Conservation (phyloP, 2,329 filamentous ascomycete species). For the Keithomyces neogunnii region DNA sequence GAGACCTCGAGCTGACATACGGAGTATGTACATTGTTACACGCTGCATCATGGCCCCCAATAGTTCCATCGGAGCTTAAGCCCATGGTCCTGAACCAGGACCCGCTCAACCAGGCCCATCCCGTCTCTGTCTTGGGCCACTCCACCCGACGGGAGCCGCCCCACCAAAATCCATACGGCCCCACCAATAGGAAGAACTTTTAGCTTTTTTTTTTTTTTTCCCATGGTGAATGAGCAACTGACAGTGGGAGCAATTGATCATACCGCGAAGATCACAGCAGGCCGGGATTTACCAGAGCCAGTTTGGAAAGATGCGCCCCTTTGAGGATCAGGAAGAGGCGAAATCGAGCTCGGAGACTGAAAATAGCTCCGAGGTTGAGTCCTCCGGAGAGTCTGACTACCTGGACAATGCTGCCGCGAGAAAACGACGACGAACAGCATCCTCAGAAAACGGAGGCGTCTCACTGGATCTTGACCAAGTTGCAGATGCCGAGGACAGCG, state of each 20-base stretch:
- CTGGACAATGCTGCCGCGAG: constrained; percentile 36
- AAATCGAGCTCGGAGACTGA: background rate
- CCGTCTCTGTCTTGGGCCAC: too few species aligned
- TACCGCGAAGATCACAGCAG: background rate
- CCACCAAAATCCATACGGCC: background rate
- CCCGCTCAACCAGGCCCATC: too few species aligned
- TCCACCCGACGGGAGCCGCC: background rate
- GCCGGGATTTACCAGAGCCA: background rate
- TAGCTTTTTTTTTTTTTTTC: background rate
- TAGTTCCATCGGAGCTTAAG: too few species aligned
- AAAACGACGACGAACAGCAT: constrained; percentile 35
- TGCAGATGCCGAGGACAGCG: constrained; percentile 24
- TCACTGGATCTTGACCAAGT: constrained; percentile 12
- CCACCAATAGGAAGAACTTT: background rate
- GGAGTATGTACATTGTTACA: too few species aligned
- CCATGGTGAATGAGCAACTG: too few species aligned
- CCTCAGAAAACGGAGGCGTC: constrained; percentile 17
- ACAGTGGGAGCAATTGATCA: background rate
- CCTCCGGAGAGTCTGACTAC: constrained; percentile 37
- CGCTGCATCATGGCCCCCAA: too few species aligned
- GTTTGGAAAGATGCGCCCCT: background rate
- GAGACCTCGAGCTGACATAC: too few species aligned
- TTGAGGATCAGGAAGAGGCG: background rate
- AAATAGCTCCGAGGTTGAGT: constrained; percentile 13
- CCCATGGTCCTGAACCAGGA: too few species aligned